Conservation (phyloP, 495 filamentous ascomycete species). For the Penicillium coffeae region DNA sequence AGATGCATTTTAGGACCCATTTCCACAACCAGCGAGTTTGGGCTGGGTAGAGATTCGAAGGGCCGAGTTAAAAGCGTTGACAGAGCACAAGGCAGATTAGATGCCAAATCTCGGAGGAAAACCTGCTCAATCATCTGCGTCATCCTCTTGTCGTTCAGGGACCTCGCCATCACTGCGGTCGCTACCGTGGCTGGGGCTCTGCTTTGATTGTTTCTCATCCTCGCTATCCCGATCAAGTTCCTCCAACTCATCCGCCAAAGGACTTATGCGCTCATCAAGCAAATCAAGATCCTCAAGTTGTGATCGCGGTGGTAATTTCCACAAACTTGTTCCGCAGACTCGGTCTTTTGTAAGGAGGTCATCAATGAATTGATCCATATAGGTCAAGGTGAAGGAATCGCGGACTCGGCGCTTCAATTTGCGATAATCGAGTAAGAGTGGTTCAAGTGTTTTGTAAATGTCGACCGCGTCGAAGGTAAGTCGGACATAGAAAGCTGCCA, state of each 20-base stretch:
- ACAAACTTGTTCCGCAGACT: conserved; percentile 86
- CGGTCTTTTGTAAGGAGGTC: conserved; percentile 85
- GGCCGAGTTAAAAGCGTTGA: no score
- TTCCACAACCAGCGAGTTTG: no score
- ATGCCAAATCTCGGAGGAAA: no score
- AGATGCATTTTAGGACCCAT: no score
- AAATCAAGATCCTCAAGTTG: conserved; percentile 86
- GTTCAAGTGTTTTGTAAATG: conserved; percentile 77
- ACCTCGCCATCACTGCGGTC: conserved; percentile 16
- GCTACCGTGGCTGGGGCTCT: no score
- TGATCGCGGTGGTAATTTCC: conserved; percentile 80
- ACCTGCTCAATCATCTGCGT: conserved; percentile 12
- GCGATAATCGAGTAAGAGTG: conserved; percentile 73
- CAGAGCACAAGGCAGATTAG: background rate
- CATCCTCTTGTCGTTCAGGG: conserved; percentile 14
- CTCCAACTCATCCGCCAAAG: conserved; percentile 77
- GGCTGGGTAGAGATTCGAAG: no score
- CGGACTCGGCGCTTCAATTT: conserved; percentile 75
- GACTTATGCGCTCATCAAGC: conserved; percentile 80
- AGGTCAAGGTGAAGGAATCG: conserved; percentile 67
- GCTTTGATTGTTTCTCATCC: conserved; percentile 25
- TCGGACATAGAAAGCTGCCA: conserved; percentile 91
- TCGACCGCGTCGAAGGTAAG: conserved; percentile 79
- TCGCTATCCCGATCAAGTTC: conserved; percentile 69
- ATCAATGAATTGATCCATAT: conserved; percentile 92